Conservation (phyloP, 306 rosid species). For the Cucurbita argyrosperma region DNA sequence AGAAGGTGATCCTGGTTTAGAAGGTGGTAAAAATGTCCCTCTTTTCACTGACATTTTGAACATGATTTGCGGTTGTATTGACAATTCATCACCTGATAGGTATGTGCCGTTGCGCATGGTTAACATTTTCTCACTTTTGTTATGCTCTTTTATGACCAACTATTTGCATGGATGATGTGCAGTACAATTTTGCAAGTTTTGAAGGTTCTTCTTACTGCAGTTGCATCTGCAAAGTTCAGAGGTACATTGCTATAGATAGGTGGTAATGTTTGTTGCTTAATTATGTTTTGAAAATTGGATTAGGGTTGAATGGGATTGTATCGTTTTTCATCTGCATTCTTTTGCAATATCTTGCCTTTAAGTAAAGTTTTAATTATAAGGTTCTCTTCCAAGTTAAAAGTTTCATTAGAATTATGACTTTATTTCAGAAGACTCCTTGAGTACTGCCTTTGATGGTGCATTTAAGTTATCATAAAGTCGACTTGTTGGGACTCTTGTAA, state of each 20-base stretch:
- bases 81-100: constrained; percentile 97
- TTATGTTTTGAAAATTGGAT: background rate
- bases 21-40: constrained; percentile 69
- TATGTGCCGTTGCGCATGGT: constrained; percentile 16
- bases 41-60: constrained; percentile 67
- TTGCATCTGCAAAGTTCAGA: constrained; percentile 92
- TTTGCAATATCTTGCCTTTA: background rate
- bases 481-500: background rate
- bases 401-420: background rate
- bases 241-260: constrained; percentile 27
- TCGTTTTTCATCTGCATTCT: background rate
- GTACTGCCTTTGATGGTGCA: background rate
- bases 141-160: constrained; percentile 17
- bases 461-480: background rate
- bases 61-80: constrained; percentile 73
- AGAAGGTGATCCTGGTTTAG: constrained; percentile 98
- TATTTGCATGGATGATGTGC: constrained; percentile 27
- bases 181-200: constrained; percentile 96
- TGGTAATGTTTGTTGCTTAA: background rate
- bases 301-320: background rate
- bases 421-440: background rate
- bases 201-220: constrained; percentile 98
- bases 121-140: constrained; percentile 4
- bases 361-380: background rate
- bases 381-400: background rate